These are phyloP conservation scores for Trametes cingulata DNA, from an alignment of 768 basidiomycete genomes.

Conservation along the genomic window DNA sequence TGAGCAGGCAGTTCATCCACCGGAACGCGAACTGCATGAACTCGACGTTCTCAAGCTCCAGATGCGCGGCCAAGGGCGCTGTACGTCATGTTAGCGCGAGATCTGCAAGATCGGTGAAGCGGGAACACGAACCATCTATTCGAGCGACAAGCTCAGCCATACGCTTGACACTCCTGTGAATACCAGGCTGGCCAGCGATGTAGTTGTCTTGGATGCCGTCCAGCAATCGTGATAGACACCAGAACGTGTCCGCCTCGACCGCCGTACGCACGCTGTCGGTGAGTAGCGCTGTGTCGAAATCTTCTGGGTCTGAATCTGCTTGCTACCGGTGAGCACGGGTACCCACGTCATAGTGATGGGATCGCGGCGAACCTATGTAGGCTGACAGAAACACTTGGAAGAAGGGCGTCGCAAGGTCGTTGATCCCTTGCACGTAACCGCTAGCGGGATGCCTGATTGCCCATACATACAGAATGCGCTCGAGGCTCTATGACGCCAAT, in stretches of 20 bases:
- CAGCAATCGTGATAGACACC: constrained; percentile 93
- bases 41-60: constrained; percentile 90
- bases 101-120: background rate
- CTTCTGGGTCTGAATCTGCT: constrained; percentile 87
- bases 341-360: background rate
- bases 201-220: constrained; percentile 99
- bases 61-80: constrained; percentile 87
- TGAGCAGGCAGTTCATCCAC: constrained; percentile 99
- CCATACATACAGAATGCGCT: constrained; percentile 97
- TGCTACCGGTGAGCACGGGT: background rate
- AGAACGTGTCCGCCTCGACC: constrained; percentile 96
- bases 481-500: constrained; percentile 64
- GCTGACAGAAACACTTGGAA: constrained; percentile 96
- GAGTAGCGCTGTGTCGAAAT: constrained; percentile 78
- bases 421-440: constrained; percentile 99
- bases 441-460: constrained; percentile 98
- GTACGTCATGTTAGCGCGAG: background rate
- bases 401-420: constrained; percentile 97
- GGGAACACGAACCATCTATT: constrained; percentile 67
- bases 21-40: constrained; percentile 99
- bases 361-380: constrained; percentile 73
- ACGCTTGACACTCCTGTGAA: constrained; percentile 87
- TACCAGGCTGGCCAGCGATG: constrained; percentile 94
- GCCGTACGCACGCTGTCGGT: constrained; percentile 74
- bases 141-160: constrained; percentile 93